Percentiles rank a stretch among this genome's conserved stretches.
phyloP scores from a whole-genome alignment of 2,329 filamentous ascomycete genomes.

The Penicillium hordei region DNA sequence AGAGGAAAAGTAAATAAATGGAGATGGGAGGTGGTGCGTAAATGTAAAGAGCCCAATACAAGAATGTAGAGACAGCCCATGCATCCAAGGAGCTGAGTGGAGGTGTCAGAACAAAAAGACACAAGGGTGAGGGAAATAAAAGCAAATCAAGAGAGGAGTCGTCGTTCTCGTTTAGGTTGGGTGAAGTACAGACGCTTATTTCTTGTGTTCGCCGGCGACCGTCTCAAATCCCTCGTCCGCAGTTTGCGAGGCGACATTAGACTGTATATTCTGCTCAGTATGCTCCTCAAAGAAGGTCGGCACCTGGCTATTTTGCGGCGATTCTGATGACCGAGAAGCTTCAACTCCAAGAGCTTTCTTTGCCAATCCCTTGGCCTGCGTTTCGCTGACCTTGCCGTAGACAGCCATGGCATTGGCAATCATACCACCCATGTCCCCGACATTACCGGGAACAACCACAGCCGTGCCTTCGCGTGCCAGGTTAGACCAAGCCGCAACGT shows the following conservation, averaged over 20 bases:
- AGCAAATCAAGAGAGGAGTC: constrained; percentile 10
- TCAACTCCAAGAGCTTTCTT: constrained; percentile 37
- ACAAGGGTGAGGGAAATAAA: background rate
- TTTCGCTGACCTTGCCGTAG: constrained; percentile 86
- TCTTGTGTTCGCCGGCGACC: constrained; percentile 34
- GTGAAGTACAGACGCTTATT: constrained; percentile 17
- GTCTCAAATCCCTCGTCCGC: constrained; percentile 53
- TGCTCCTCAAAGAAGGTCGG: constrained; percentile 11
- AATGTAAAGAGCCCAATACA: background rate
- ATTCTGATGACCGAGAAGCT: constrained; percentile 11
- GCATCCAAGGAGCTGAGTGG: background rate
- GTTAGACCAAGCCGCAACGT: constrained; percentile 90
- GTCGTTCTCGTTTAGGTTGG: constrained; percentile 12
- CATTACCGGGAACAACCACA: constrained; percentile 92
- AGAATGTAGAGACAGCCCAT: background rate
- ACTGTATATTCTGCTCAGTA: constrained; percentile 17
- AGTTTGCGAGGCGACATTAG: constrained; percentile 47
- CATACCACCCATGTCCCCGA: constrained; percentile 94
- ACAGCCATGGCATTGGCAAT: constrained; percentile 94
- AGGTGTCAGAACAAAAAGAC: constrained; percentile 1
- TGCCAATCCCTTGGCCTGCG: constrained; percentile 66
- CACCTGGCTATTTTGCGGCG: constrained; percentile 24
- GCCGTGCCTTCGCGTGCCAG: constrained; percentile 94
- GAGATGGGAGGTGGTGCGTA: background rate
- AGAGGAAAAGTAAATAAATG: constrained; percentile 2